Percentiles rank a stretch among this genome's conserved stretches.
Conservation (phyloP, 2,329 filamentous ascomycete species). For the Botrytis fabae region DNA sequence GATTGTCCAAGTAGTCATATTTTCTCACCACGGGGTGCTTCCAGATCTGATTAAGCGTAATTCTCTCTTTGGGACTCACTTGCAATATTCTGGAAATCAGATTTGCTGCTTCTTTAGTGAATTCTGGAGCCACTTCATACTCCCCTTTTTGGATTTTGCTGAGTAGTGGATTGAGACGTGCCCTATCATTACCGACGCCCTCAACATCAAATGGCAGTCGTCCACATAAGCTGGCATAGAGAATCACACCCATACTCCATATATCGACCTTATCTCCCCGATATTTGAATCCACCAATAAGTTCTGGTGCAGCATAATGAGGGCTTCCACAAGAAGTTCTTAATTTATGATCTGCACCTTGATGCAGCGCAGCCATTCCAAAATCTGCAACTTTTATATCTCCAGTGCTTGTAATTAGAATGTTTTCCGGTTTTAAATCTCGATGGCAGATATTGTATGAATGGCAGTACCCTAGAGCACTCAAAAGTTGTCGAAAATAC, state of each 20-base stretch:
- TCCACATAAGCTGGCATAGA: slow-evolving; percentile 85
- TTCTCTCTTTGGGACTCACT: slow-evolving; percentile 74
- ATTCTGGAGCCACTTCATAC: slow-evolving; percentile 61
- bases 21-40: slow-evolving; percentile 81
- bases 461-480: slow-evolving; percentile 89
- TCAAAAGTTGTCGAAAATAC: slow-evolving; percentile 91
- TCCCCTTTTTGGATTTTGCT: slow-evolving; percentile 58
- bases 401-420: slow-evolving; percentile 73
- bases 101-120: slow-evolving; percentile 70
- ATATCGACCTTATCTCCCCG: slow-evolving; percentile 85
- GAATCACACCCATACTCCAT: slow-evolving; percentile 89
- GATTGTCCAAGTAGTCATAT: slow-evolving; percentile 73
- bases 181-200: slow-evolving; percentile 28
- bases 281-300: slow-evolving; percentile 76
- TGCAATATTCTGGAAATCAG: slow-evolving; percentile 79
- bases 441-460: slow-evolving; percentile 93
- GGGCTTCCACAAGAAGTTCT: slow-evolving; percentile 93
- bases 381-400: slow-evolving; percentile 96
- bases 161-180: slow-evolving; percentile 59
- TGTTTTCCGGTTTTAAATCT: slow-evolving; percentile 96
- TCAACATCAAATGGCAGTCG: slow-evolving; percentile 75
- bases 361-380: slow-evolving; percentile 90
- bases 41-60: slow-evolving; percentile 81
- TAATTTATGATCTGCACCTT: slow-evolving; percentile 75
- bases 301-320: slow-evolving; percentile 93